Evolutionary conservation across 331 rosid species (phyloP), one percentile per base, ranked within the genome.

Genomic region (Quercus tomentella): DNA sequence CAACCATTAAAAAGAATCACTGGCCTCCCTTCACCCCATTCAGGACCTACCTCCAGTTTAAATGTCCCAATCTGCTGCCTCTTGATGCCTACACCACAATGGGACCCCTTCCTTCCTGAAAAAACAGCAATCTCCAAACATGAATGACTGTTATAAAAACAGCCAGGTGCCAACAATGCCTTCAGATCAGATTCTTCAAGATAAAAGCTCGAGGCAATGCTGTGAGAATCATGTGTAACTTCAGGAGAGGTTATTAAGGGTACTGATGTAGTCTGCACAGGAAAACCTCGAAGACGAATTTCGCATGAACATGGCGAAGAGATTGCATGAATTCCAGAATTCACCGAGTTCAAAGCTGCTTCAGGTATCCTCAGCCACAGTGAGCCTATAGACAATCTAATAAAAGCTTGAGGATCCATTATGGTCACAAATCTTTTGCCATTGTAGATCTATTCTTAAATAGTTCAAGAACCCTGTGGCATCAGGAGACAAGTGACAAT

Each of bases 251-350:
- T 85, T 77, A 90, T 54, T 74, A 94, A 77, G 52, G 98, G 98
- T 70, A 94, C 88, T 1, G 92, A 78, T 56, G 88, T 84, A 20
- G 92, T 89, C 86, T 92, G 97, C 84, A 89, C 90, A 28, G 98
- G 98, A 89, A 92, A 94, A 80, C 98, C 98, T n/a, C 97, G 92
- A 68, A 94, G 98, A 62, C 98, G 97, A 82, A 94, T 94, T 90
- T 94, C 98, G 70, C 98, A 92, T 11, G 86, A 89, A 86, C 79
- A 94, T 52, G 90, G 86, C 51, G 93, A 87, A 82, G 97, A 54
- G 52, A 87, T 69, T 23, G 82, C 85, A 57, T 76, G 79, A 71
- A 89, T 80, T 76, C 87, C 90, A 75, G 89, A 80, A 81, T 90
- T 92, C 76, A 81, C 78, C n/a, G 91, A 80, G 67, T 85, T 83